Conservation (phyloP, 2,329 filamentous ascomycete species). For the Incumbomyces lentus region DNA sequence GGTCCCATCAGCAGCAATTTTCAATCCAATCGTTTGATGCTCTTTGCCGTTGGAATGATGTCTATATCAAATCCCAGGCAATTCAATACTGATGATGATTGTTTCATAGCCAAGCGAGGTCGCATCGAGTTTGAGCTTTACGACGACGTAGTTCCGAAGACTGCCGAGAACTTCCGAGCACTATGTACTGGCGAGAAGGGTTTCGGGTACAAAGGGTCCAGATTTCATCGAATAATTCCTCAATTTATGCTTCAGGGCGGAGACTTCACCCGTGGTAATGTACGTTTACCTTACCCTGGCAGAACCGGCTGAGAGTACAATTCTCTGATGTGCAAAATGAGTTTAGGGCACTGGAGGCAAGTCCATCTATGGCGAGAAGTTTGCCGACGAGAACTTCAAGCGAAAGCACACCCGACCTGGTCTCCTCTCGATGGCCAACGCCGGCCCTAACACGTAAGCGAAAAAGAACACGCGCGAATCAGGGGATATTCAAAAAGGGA, state of each 20-base stretch:
- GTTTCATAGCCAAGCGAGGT: conserved; percentile 53
- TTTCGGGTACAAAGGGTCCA: conserved; percentile 55
- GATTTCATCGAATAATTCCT: conserved; percentile 62
- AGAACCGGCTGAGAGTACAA: background rate
- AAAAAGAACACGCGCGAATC: background rate
- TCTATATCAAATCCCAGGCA: conserved; percentile 15
- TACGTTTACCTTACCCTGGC: background rate
- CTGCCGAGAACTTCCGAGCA: conserved; percentile 57
- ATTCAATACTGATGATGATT: conserved; percentile 22
- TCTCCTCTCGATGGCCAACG: conserved; percentile 56
- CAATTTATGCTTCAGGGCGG: conserved; percentile 62
- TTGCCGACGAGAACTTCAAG: conserved; percentile 62
- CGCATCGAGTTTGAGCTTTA: conserved; percentile 85
- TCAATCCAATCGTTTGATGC: background rate
- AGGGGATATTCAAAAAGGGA: conserved; percentile 10
- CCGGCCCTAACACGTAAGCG: conserved; percentile 29
- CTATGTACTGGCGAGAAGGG: conserved; percentile 58
- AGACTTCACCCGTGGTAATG: conserved; percentile 54
- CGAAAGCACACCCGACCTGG: conserved; percentile 57
- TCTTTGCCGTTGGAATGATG: background rate
- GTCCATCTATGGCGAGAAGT: conserved; percentile 58
- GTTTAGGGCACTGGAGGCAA: conserved; percentile 54
- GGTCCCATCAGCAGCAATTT: conserved; percentile 10
- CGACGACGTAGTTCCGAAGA: conserved; percentile 80
- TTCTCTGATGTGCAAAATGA: conserved; percentile 13